Percentiles rank a stretch among this genome's conserved stretches.
Conservation (phyloP, 2,329 filamentous ascomycete species). For the Talaromyces pinophilus region DNA sequence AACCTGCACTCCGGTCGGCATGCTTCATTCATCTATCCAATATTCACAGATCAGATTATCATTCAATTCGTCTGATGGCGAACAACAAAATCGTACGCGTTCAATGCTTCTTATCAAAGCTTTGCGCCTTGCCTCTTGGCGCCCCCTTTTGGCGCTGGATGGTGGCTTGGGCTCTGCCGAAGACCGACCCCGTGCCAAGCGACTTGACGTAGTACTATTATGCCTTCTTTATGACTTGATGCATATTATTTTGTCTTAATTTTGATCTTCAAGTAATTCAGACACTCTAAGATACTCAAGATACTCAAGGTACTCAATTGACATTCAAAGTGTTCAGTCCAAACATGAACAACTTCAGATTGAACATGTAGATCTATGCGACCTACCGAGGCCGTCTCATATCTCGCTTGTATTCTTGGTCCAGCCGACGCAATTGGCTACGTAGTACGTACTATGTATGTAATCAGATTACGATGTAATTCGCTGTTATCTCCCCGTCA, state of each 20-base stretch:
- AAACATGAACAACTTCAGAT: background rate
- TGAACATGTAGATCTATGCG: background rate
- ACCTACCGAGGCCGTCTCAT: background rate
- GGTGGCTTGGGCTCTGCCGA: background rate
- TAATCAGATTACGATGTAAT: background rate
- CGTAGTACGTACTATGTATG: background rate
- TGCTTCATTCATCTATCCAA: background rate
- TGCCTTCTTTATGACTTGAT: background rate
- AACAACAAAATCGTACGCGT: background rate
- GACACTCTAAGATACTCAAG: background rate
- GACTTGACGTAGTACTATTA: background rate
- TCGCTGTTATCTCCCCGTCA: background rate
- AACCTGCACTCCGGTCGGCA: background rate
- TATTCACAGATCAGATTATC: background rate
- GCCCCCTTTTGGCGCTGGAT: constrained; percentile 3
- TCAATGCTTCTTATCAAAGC: background rate
- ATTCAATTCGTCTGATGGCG: background rate
- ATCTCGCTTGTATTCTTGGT: background rate
- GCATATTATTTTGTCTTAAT: background rate
- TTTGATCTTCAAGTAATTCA: no score
- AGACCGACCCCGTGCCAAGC: background rate
- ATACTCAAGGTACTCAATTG: background rate
- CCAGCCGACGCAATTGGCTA: background rate
- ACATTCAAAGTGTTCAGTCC: background rate
- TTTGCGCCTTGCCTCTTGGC: background rate